These are phyloP conservation scores for Xerocomellus intermedius DNA, from an alignment of 768 basidiomycete genomes.

Conservation along the genomic window DNA sequence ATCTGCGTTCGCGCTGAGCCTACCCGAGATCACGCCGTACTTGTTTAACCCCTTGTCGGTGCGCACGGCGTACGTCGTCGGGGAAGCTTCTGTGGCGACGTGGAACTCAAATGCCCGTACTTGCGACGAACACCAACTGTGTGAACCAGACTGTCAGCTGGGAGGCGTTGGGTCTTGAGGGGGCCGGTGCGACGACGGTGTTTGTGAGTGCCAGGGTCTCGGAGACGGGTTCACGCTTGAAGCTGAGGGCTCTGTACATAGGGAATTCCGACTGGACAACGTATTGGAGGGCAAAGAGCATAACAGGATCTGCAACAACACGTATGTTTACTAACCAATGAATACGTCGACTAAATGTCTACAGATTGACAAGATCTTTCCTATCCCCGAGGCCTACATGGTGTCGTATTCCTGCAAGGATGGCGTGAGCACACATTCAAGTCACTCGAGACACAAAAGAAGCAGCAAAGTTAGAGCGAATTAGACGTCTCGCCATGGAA, in stretches of 20 bases:
- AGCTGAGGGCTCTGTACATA: slow-evolving; percentile 21
- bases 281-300: background rate
- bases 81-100: slow-evolving; percentile 48
- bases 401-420: background rate
- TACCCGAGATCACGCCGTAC: slow-evolving; percentile 46
- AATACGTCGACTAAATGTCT: background rate
- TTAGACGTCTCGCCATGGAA: slow-evolving; percentile 20
- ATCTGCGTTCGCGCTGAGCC: slow-evolving; percentile 45
- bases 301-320: background rate
- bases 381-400: background rate
- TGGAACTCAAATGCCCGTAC: slow-evolving; percentile 50
- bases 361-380: background rate
- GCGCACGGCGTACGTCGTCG: slow-evolving; percentile 38
- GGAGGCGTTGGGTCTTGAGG: slow-evolving; percentile 26
- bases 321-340: background rate
- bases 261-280: background rate
- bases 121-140: slow-evolving; percentile 53
- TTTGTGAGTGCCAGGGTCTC: slow-evolving; percentile 20
- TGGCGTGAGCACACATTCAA: background rate
- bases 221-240: slow-evolving; percentile 23
- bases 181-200: background rate
- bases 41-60: slow-evolving; percentile 43
- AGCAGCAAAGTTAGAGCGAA: background rate
- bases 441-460: background rate
- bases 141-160: slow-evolving; percentile 34